Evolutionary conservation across 23 red algal genomes (phyloP).

Genomic region (Cyanidioschyzon merolae): DNA sequence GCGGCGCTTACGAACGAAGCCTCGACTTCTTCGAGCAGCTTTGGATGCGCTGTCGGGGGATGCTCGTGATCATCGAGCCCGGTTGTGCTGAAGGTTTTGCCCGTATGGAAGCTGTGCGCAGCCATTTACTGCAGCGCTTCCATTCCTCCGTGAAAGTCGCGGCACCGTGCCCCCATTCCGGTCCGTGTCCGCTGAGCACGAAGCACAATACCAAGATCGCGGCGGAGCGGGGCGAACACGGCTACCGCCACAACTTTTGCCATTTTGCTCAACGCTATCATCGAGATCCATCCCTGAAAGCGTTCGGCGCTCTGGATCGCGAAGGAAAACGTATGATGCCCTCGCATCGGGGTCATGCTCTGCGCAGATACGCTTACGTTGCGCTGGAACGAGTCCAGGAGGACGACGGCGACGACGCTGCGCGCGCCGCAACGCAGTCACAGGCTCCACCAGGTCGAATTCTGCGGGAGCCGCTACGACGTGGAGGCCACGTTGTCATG

Average conservation of each 20-base stretch:
- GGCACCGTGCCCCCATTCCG: not conserved
- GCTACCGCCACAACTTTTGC: not conserved
- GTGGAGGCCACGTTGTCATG: not conserved
- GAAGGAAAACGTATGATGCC: not conserved
- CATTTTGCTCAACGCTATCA: conserved; percentile 13
- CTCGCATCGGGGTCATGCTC: not conserved
- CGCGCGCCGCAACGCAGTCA: not conserved
- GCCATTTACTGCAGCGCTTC: not conserved
- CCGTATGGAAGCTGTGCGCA: not conserved
- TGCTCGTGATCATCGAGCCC: not conserved
- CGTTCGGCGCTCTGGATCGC: not conserved
- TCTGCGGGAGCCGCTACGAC: not conserved
- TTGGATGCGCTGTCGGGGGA: not conserved
- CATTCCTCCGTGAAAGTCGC: not conserved
- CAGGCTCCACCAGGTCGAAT: not conserved
- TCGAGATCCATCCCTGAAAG: not conserved
- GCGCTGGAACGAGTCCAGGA: not conserved
- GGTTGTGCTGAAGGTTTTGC: not conserved
- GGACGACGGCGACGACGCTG: too few species aligned
- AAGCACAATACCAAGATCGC: not conserved
- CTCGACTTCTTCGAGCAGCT: not conserved
- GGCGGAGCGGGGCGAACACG: not conserved
- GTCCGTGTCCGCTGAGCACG: conserved; percentile 1
- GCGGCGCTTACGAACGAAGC: not conserved
- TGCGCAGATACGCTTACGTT: not conserved